Evolutionary conservation across 1,139 yeast species (phyloP).

Genomic region (Taphrina populina): DNA sequence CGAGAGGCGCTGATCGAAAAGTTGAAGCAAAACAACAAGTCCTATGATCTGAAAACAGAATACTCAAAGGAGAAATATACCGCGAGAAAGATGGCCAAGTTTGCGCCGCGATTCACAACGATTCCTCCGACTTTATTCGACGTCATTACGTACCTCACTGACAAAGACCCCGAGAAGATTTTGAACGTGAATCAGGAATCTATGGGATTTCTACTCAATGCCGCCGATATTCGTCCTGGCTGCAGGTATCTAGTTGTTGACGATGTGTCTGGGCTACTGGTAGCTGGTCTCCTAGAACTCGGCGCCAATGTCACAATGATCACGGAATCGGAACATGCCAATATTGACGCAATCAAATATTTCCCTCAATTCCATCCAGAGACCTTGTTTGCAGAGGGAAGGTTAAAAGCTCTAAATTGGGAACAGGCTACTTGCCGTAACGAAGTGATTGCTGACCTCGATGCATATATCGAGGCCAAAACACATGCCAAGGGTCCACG

Average conservation of each 20-base stretch:
- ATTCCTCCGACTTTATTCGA: slow-evolving; percentile 76
- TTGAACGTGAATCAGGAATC: slow-evolving; percentile 82
- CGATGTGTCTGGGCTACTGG: slow-evolving; percentile 83
- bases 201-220: slow-evolving; percentile 68
- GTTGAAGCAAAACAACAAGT: slow-evolving; percentile 78
- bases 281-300: slow-evolving; percentile 82
- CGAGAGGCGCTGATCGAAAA: slow-evolving; percentile 67
- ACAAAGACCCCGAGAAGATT: slow-evolving; percentile 69
- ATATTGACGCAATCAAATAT: slow-evolving; percentile 66
- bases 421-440: slow-evolving; percentile 80
- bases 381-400: slow-evolving; percentile 50
- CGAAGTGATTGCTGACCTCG: slow-evolving; percentile 49
- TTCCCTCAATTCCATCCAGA: slow-evolving; percentile 50
- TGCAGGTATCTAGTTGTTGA: slow-evolving; percentile 85
- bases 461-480: slow-evolving; percentile 50
- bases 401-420: slow-evolving; percentile 71
- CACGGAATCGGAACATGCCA: slow-evolving; percentile 93
- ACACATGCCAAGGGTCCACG: slow-evolving; percentile 63
- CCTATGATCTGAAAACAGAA: slow-evolving; percentile 83
- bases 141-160: slow-evolving; percentile 68
- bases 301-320: slow-evolving; percentile 72
- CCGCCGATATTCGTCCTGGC: slow-evolving; percentile 82
- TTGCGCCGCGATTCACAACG: slow-evolving; percentile 77
- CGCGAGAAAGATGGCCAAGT: slow-evolving; percentile 88
- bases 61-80: slow-evolving; percentile 89